Conservation (phyloP, 176 grass and related monocot genomes). For the Oryza coarctata region DNA sequence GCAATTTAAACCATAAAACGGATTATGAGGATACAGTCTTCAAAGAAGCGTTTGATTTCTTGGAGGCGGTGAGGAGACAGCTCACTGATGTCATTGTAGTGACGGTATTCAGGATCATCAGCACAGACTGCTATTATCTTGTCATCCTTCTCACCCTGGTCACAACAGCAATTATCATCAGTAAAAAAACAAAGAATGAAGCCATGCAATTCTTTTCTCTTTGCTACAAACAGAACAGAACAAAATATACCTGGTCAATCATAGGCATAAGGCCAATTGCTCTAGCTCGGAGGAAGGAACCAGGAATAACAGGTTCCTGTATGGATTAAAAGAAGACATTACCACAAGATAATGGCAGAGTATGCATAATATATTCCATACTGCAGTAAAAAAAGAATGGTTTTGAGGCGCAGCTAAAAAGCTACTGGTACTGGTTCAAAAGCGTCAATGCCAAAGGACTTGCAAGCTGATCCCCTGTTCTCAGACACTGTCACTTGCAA, state of each 20-base stretch:
- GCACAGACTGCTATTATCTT: constrained; percentile 76
- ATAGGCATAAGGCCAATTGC: constrained; percentile 79
- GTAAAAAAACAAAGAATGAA: not conserved
- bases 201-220: not conserved
- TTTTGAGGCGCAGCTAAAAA: not conserved
- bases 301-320: constrained; percentile 65
- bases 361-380: not conserved
- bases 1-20: not conserved
- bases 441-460: not conserved
- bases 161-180: not conserved
- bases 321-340: not conserved
- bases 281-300: constrained; percentile 60
- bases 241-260: constrained; percentile 65
- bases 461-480: not conserved
- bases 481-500: not conserved
- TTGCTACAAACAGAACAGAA: not conserved
- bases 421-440: not conserved
- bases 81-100: constrained; percentile 63
- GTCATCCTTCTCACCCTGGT: constrained; percentile 67
- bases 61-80: constrained; percentile 60
- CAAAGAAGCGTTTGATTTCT: constrained; percentile 65
- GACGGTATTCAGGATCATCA: constrained; percentile 72
- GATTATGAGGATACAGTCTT: constrained; percentile 59
- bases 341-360: not conserved
- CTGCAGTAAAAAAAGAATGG: not conserved